A percentile compares a stretch with the other conserved stretches of the same genome.
Conservation (phyloP, 352 stramenopile species). For the Globisporangium nagaii region DNA sequence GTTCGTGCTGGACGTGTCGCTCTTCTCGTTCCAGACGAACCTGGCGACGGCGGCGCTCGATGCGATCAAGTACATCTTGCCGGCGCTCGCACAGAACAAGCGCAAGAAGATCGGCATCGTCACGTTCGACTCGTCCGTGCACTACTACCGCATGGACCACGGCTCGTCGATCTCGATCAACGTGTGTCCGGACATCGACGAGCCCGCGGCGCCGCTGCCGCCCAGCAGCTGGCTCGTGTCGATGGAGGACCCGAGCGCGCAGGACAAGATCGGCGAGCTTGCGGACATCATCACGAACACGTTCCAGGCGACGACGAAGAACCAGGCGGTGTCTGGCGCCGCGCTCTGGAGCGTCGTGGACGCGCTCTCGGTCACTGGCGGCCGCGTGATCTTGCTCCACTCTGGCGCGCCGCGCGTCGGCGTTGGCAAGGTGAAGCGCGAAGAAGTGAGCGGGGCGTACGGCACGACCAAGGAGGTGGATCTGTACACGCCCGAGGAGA, state of each 20-base stretch:
- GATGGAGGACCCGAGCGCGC: slow-evolving; percentile 68
- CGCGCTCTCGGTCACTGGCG: slow-evolving; percentile 50
- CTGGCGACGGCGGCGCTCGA: slow-evolving; percentile 56
- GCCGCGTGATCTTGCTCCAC: slow-evolving; percentile 71
- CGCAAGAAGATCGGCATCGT: slow-evolving; percentile 88
- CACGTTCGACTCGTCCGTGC: slow-evolving; percentile 77
- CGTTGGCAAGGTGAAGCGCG: slow-evolving; percentile 69
- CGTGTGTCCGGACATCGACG: slow-evolving; percentile 76
- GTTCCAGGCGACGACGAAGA: slow-evolving; percentile 68
- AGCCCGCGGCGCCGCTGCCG: slow-evolving; percentile 66
- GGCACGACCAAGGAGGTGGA: slow-evolving; percentile 84
- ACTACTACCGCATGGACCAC: slow-evolving; percentile 85
- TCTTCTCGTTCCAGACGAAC: slow-evolving; percentile 77
- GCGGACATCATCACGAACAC: slow-evolving; percentile 63
- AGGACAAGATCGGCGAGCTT: slow-evolving; percentile 65
- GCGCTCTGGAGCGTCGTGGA: slow-evolving; percentile 78
- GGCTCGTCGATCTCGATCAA: slow-evolving; percentile 62
- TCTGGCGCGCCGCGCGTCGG: slow-evolving; percentile 68
- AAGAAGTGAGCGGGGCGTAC: slow-evolving; percentile 76
- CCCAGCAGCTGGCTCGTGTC: slow-evolving; percentile 77
- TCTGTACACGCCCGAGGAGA: slow-evolving; percentile 65
- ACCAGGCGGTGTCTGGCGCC: slow-evolving; percentile 70
- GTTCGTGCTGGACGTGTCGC: slow-evolving; percentile 84
- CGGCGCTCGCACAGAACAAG: slow-evolving; percentile 69
- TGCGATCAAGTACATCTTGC: slow-evolving; percentile 75